These are phyloP conservation scores for Heliosperma pusillum DNA, from an alignment of 148 eudicot species.

Conservation along the genomic window DNA sequence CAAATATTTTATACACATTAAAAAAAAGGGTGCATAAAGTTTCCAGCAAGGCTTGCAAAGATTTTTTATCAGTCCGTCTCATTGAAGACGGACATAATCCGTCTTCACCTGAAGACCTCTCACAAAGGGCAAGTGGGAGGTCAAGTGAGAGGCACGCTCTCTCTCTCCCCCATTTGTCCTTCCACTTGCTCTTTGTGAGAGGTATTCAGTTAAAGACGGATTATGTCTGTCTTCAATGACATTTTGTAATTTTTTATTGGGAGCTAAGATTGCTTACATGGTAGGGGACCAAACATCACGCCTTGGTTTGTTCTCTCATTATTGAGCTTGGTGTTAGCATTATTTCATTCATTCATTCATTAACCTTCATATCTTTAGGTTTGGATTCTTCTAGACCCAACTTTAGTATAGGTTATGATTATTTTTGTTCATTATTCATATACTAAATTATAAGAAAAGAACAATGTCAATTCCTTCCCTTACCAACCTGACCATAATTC, in stretches of 20 bases:
- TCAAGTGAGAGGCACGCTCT: too few relatives aligned
- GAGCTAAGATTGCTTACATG: constrained; percentile 19
- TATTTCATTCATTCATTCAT: constrained; percentile 13
- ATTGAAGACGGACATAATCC: too few relatives aligned
- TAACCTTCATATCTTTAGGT: background rate
- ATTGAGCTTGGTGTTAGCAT: constrained; percentile 9
- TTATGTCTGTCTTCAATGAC: too few relatives aligned
- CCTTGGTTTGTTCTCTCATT: constrained; percentile 22
- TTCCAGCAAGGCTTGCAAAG: constrained; percentile 37
- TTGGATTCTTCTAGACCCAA: background rate
- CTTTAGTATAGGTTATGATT: background rate
- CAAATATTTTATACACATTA: too few relatives aligned
- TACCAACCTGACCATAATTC: constrained; percentile 12
- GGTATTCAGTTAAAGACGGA: too few relatives aligned
- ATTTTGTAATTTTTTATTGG: constrained; percentile 3
- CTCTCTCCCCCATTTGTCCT: too few relatives aligned
- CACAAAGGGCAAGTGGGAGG: too few relatives aligned
- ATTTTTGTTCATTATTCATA: background rate
- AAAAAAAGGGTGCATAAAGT: constrained; percentile 17
- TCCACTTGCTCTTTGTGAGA: too few relatives aligned
- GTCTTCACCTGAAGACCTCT: too few relatives aligned
- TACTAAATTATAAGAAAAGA: background rate
- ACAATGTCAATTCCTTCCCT: background rate
- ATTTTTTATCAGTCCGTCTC: too few relatives aligned
- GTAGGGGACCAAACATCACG: constrained; percentile 30